Percentiles rank a stretch among this genome's conserved stretches.
Evolutionary conservation across 805 yeast genomes (phyloP).

Genomic region (Candida corydali): DNA sequence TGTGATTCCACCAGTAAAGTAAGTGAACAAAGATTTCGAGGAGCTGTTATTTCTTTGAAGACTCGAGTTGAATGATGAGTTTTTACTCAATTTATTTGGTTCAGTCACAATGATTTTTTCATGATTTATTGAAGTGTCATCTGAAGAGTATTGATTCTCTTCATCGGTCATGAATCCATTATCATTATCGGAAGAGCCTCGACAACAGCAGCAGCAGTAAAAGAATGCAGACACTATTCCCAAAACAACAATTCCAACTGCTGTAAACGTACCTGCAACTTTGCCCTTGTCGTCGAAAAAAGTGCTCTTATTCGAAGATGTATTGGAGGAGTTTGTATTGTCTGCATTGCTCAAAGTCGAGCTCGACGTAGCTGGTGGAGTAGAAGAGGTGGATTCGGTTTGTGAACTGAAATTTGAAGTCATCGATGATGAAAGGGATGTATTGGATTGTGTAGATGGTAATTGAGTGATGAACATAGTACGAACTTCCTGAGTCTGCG

Average conservation of each 20-base stretch:
- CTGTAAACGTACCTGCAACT: conserved; percentile 83
- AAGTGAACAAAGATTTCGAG: conserved; percentile 26
- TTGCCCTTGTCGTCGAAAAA: conserved; percentile 70
- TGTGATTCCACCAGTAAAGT: conserved; percentile 16
- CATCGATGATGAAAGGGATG: conserved; percentile 8
- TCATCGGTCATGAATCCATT: conserved; percentile 27
- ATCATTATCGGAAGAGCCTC: conserved; percentile 6
- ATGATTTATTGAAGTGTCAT: conserved; percentile 20
- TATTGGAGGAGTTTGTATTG: conserved; percentile 12
- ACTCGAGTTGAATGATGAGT: conserved; percentile 7
- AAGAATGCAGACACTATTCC: conserved; percentile 41
- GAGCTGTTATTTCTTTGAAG: conserved; percentile 31
- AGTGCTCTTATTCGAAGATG: conserved; percentile 22
- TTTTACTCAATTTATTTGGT: background rate
- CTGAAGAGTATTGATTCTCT: conserved; percentile 35
- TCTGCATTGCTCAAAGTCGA: conserved; percentile 10
- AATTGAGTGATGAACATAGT: conserved; percentile 15
- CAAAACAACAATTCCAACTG: conserved; percentile 62
- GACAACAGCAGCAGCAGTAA: conserved; percentile 31
- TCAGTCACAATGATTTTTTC: conserved; percentile 12
- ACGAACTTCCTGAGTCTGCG: conserved; percentile 15
- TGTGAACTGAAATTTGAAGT: background rate
- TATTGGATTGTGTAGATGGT: conserved; percentile 7
- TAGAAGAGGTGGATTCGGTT: conserved; percentile 8
- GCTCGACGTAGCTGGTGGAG: background rate